Evolutionary conservation across 164 flowering plant species (phyloP).

Genomic region (Umbilicus rupestris): DNA sequence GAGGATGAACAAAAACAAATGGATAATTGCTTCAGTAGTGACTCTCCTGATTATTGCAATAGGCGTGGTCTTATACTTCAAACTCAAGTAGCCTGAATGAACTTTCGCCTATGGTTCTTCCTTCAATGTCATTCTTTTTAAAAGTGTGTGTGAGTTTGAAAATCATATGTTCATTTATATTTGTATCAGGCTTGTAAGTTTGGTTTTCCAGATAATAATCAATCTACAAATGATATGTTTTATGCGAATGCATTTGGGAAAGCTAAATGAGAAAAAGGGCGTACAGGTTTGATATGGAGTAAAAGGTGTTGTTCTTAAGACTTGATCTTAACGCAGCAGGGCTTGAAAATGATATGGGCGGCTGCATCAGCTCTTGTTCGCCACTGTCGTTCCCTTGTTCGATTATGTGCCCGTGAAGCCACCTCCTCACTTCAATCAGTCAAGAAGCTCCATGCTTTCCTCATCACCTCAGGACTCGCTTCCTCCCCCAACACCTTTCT

Average conservation of each 20-base stretch:
- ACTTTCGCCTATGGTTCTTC: background rate
- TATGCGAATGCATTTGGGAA: too few species aligned
- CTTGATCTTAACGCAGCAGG: too few species aligned
- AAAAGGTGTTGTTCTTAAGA: too few species aligned
- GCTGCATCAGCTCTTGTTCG: conserved; percentile 17
- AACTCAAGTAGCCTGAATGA: conserved; percentile 27
- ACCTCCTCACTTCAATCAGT: conserved; percentile 25
- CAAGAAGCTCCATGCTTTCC: conserved; percentile 37
- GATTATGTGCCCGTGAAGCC: conserved; percentile 26
- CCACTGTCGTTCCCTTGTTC: conserved; percentile 31
- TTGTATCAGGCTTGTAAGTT: too few species aligned
- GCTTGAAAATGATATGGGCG: conserved; percentile 27
- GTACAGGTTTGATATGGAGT: too few species aligned
- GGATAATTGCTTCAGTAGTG: conserved; percentile 36
- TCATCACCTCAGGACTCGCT: conserved; percentile 36
- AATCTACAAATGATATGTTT: too few species aligned
- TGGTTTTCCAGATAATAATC: too few species aligned
- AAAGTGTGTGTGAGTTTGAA: background rate
- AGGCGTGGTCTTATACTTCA: conserved; percentile 45
- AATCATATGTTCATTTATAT: too few species aligned
- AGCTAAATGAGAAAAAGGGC: too few species aligned
- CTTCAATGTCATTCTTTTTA: background rate
- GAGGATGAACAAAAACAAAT: conserved; percentile 52
- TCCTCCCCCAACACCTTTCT: conserved; percentile 29
- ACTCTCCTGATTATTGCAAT: conserved; percentile 40